Evolutionary conservation across 345 rosid species (phyloP).

Genomic region (Linum lewisii): DNA sequence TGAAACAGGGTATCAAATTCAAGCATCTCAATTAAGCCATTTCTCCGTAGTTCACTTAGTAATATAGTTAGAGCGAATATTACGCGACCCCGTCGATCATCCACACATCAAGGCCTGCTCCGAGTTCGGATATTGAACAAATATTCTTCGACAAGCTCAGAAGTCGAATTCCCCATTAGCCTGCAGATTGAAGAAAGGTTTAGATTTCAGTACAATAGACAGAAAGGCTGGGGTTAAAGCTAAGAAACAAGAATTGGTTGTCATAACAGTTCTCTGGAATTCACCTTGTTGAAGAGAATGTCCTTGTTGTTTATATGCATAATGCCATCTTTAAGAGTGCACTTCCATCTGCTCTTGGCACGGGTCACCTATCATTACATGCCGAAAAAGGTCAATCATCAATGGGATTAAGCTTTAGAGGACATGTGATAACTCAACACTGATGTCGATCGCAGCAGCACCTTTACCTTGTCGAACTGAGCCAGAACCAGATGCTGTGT

Average conservation of each 20-base stretch:
- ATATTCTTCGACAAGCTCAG: slow-evolving; percentile 33
- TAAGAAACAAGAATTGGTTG: background rate
- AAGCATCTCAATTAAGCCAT: background rate
- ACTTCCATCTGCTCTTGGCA: slow-evolving; percentile 94
- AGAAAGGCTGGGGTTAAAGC: background rate
- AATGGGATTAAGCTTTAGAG: background rate
- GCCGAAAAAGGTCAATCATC: slow-evolving; percentile 1
- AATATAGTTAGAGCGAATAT: background rate
- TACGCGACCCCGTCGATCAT: too few relatives aligned
- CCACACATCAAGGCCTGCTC: too few relatives aligned
- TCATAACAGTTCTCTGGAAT: background rate
- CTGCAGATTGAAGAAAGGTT: slow-evolving; percentile 23
- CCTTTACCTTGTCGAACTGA: slow-evolving; percentile 85
- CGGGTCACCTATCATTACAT: slow-evolving; percentile 65
- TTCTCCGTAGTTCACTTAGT: background rate
- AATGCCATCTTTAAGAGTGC: slow-evolving; percentile 90
- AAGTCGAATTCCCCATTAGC: slow-evolving; percentile 92
- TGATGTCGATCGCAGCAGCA: background rate
- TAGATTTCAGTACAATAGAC: background rate
- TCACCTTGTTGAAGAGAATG: slow-evolving; percentile 88
- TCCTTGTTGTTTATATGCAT: slow-evolving; percentile 95
- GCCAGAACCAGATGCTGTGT: slow-evolving; percentile 95
- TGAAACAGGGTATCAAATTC: background rate
- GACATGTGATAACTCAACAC: background rate
- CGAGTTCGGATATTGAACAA: slow-evolving; percentile 3